Conservation (phyloP, 805 yeast genomes). For the Grigorovia jiainica region DNA sequence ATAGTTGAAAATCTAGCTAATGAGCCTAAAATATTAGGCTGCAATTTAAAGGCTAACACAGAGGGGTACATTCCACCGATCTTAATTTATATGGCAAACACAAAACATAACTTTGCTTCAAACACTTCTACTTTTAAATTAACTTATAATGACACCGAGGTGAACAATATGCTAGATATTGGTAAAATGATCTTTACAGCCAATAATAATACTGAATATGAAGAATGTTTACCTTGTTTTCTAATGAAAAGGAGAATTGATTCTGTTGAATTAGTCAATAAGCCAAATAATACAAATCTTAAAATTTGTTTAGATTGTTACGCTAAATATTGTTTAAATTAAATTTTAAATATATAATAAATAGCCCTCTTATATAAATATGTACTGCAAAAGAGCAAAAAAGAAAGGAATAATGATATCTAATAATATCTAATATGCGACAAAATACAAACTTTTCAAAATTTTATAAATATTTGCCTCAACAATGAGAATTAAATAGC, state of each 20-base stretch:
- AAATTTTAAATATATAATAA: too few relatives aligned
- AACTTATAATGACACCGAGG: constrained; percentile 38
- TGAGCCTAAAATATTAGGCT: constrained; percentile 76
- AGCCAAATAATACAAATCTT: constrained; percentile 16
- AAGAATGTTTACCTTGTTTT: constrained; percentile 49
- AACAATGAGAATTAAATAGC: too few relatives aligned
- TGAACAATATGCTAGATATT: constrained; percentile 37
- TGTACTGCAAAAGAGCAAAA: too few relatives aligned
- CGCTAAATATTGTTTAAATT: neutral
- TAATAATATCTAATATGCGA: too few relatives aligned
- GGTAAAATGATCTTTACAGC: constrained; percentile 44
- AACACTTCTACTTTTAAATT: constrained; percentile 54
- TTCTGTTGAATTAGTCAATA: constrained; percentile 5
- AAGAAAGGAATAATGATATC: too few relatives aligned
- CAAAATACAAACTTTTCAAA: too few relatives aligned
- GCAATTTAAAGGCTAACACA: constrained; percentile 33
- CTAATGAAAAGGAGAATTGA: constrained; percentile 45
- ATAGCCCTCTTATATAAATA: too few relatives aligned
- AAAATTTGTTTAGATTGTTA: neutral
- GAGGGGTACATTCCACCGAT: constrained; percentile 33
- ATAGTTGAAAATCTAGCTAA: constrained; percentile 7
- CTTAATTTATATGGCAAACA: constrained; percentile 43
- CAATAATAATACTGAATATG: constrained; percentile 32
- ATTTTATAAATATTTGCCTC: too few relatives aligned
- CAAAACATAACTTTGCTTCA: constrained; percentile 33